A percentile compares a stretch with the other conserved stretches of the same genome.
These are phyloP conservation scores for Gastrolobium bilobum DNA, from an alignment of 306 rosid genomes.

Conservation along the genomic window DNA sequence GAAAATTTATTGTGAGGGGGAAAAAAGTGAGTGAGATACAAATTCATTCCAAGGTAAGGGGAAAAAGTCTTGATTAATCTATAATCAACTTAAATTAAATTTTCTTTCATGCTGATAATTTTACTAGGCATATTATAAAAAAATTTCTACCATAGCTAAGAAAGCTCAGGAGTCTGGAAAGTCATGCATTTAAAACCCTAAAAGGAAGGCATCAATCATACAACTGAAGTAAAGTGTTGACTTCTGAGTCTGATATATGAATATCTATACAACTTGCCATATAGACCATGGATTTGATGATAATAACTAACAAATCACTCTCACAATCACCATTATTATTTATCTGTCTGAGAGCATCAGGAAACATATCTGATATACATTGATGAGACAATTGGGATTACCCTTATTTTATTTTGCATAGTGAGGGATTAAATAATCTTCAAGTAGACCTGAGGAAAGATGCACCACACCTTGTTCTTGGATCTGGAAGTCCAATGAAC, in stretches of 20 bases:
- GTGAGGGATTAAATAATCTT: background rate
- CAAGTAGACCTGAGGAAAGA: background rate
- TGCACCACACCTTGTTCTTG: no score
- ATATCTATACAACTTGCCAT: background rate
- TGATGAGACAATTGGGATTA: constrained; percentile 30
- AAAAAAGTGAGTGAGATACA: background rate
- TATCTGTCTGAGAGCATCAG: constrained; percentile 3
- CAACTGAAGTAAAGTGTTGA: background rate
- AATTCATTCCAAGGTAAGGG: no score
- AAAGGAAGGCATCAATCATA: background rate
- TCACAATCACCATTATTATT: constrained; percentile 23
- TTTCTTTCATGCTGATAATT: background rate
- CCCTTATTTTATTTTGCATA: constrained; percentile 12
- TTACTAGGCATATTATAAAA: background rate
- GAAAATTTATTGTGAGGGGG: background rate
- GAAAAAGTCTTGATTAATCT: background rate
- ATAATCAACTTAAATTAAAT: background rate
- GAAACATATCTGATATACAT: constrained; percentile 9
- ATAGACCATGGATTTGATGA: background rate
- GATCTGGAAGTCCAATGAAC: constrained; percentile 42
- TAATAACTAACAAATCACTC: background rate
- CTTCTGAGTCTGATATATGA: background rate
- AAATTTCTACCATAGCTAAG: background rate
- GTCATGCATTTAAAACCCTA: background rate
- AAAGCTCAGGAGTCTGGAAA: background rate